A percentile compares a stretch with the other conserved stretches of the same genome.
Evolutionary conservation across 257 asterid genomes (phyloP).

Genomic region (Nicotiana attenuata): DNA sequence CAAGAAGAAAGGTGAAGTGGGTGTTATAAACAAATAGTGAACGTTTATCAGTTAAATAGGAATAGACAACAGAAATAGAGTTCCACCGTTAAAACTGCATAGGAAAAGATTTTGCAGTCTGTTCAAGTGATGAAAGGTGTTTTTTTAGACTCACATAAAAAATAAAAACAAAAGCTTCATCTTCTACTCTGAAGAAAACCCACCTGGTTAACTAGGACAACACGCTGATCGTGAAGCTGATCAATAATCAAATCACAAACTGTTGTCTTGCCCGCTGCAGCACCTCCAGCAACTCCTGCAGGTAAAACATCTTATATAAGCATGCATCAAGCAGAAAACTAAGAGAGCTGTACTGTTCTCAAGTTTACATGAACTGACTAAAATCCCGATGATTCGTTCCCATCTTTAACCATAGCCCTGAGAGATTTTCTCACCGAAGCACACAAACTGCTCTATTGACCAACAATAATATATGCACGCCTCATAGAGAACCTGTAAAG

Average conservation of each 20-base stretch:
- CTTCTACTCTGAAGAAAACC: not conserved
- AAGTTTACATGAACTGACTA: not conserved
- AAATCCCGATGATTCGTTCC: not conserved
- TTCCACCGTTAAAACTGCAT: not conserved
- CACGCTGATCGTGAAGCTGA: conserved; percentile 97
- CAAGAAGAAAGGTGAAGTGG: not conserved
- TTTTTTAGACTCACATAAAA: not conserved
- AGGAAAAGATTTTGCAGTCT: not conserved
- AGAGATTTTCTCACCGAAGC: not conserved
- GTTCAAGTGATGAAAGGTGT: not conserved
- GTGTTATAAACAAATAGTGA: not conserved
- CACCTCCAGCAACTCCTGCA: conserved; percentile 98
- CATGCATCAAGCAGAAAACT: not conserved
- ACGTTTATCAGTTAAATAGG: not conserved
- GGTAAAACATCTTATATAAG: conserved; percentile 8
- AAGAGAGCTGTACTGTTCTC: not conserved
- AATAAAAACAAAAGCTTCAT: not conserved
- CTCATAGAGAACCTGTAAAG: too few relatives aligned
- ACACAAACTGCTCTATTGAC: not conserved
- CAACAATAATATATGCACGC: not conserved
- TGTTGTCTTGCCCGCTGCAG: conserved; percentile 95
- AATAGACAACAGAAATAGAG: too few relatives aligned
- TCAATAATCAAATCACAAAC: conserved; percentile 98
- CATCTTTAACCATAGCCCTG: not conserved
- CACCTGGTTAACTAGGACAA: conserved; percentile 94